These are phyloP conservation scores for Populus hybrid DNA, from an alignment of 441 rosid species.

Conservation along the genomic window DNA sequence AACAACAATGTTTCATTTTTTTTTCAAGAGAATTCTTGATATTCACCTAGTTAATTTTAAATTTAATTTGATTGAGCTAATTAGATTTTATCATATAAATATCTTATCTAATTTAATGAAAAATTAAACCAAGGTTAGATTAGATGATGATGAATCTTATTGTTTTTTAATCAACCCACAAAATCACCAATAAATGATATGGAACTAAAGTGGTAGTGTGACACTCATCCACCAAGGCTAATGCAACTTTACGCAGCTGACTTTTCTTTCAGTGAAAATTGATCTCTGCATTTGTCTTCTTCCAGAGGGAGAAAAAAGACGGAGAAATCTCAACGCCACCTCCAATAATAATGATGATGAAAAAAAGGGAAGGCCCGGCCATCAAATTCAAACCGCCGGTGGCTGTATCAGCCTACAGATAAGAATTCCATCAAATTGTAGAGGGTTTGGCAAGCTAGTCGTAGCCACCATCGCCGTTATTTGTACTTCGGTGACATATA, in stretches of 20 bases:
- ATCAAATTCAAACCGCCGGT: not conserved
- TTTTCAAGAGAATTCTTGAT: no score
- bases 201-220: not conserved
- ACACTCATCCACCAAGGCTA: not conserved
- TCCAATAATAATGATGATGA: not conserved
- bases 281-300: no score
- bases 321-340: not conserved
- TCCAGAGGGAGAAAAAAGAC: not conserved
- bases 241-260: not conserved
- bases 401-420: not conserved
- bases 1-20: no score
- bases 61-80: no score
- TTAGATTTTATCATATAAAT: no score
- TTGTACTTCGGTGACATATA: not conserved
- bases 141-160: no score
- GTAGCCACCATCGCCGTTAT: not conserved
- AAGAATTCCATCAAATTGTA: not conserved
- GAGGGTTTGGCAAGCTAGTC: not conserved
- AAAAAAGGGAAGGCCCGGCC: not conserved
- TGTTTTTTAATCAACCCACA: not conserved
- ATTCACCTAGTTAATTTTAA: rapidly evolving
- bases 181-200: not conserved
- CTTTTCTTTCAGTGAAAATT: not conserved
- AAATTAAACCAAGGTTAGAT: not conserved
- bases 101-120: no score